phyloP scores from a whole-genome alignment of 2,329 filamentous ascomycete species.

The Ceratocystis ficicola region DNA sequence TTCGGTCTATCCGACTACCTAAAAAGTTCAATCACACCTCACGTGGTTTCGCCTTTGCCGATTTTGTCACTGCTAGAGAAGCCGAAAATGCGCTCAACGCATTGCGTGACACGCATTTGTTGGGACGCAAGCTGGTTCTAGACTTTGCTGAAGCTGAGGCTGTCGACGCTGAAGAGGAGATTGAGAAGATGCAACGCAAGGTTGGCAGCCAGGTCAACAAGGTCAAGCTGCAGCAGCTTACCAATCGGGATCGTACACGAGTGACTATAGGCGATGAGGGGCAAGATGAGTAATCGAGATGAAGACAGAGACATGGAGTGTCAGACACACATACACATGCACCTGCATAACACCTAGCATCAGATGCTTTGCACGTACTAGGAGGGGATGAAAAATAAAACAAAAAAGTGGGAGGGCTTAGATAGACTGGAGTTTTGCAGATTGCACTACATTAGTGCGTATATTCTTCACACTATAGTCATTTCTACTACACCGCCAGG shows the following conservation, averaged over 20 bases:
- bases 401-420: too few relatives aligned
- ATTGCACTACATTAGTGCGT: not conserved
- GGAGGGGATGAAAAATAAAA: too few relatives aligned
- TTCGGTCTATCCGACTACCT: slow-evolving; percentile 83
- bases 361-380: too few relatives aligned
- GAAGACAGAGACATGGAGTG: not conserved
- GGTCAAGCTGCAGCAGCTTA: slow-evolving; percentile 79
- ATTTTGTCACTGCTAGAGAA: slow-evolving; percentile 85
- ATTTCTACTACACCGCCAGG: not conserved
- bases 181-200: slow-evolving; percentile 94
- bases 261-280: slow-evolving; percentile 71
- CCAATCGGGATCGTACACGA: slow-evolving; percentile 69
- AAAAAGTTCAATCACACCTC: slow-evolving; percentile 85
- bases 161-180: slow-evolving; percentile 87
- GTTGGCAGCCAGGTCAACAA: slow-evolving; percentile 81
- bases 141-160: slow-evolving; percentile 84
- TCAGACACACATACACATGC: not conserved
- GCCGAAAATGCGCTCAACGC: slow-evolving; percentile 83
- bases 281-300: slow-evolving; percentile 37
- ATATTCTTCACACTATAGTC: not conserved
- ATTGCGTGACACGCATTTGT: slow-evolving; percentile 80
- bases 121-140: slow-evolving; percentile 78
- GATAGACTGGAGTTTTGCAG: not conserved
- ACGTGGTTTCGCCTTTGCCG: slow-evolving; percentile 91
- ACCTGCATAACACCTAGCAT: not conserved